Base-by-base conservation (phyloP, 2,329 filamentous ascomycete species). In the Blastomyces emzantsi region DNA sequence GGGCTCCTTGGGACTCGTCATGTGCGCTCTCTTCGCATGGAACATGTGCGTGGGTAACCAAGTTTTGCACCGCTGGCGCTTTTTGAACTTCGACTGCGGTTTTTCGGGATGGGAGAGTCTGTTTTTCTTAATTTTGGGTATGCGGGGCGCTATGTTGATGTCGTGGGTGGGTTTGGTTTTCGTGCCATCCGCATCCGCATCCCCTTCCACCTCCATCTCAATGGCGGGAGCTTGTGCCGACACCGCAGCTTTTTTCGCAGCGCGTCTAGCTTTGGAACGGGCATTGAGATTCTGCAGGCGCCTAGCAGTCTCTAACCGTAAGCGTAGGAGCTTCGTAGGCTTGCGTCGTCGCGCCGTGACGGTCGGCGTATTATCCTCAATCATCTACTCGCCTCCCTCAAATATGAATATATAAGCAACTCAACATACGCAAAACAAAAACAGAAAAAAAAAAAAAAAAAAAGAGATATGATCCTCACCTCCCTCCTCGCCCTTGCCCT, bases 21-120 rank as follows among this genome's bases (percentile, higher is more conserved):
- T 95, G 65, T 85, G 89, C 28, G 94, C 91, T 65, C 94, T 82
- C 75, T 99, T 99, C 2, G 93, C 87, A 76, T 96, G 92, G 84
- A 90, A 99, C 67, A 95, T 78, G 74, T 99, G 94, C 7, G 94
- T 97, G 0, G 94, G 94, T 19, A 99, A 80, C 91, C 93, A 97
- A 2, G 90, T 92, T 79, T 97, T 97, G 74, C 90, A 83, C 56
- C 88, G 79, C 73, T 97, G 93, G 41, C 94, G 87, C 76, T 91
- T 94, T 68, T 88, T 86, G 73, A 91, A 97, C 70, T 88, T 92
- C 28, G 83, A 84, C 55, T 82, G 82, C 1, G 85, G 86, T 74
- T 73, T 80, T 5, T 79, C 79, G 5, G 86, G 83, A n/a, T 84
- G 80, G 62, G 90, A 89, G 60, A 92, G 81, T 62, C 78, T 80